Base-by-base conservation (phyloP, 169 alveolate genomes). In the Plasmodium cynomolgi region DNA sequence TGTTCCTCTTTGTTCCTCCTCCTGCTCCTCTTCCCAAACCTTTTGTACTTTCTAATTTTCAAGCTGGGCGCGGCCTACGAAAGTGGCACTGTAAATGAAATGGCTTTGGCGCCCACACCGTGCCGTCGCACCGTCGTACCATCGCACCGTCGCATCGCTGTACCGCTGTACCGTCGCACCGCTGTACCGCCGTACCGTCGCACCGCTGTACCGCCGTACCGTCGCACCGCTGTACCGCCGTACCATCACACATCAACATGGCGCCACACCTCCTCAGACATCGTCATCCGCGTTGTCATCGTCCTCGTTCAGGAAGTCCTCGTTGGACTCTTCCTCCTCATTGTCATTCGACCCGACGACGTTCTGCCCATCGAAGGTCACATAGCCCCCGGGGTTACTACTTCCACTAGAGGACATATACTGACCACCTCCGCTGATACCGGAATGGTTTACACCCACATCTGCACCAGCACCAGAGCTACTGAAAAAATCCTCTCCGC, bases 351-450 rank as follows among this genome's bases (percentile, higher is more conserved):
- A 23, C 3, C 72, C 83, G 17, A 37, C 56, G 6, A 39, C 26
- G 68, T 54, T 50, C 20, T 86, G 37, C 23, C 81, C 86, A 71
- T 84, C 84, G 39, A 71, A 84, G 3, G 92, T 26, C 5, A 84
- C 83, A 72, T 39, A 84, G 0, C 84, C 92, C n/a, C 41, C 3
- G 23, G 74, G 5, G 33, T 26, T 26, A 71, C 50, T 26, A 68
- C n/a, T 50, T 71, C 31, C 31, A 13, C 47, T 11, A 29, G 88
- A 44, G 23, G 31, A 6, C 0, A 23, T 15, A 23, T 15, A 50
- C 8, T 50, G 20, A 31, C 29, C 39, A 29, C 20, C 54, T 54
- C 33, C 54, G n/a, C 13, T 31, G 23, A 23, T 33, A 26, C 15
- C 56, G 71, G 26, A 29, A 56, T 56, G n/a, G 3, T 80, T 15